A percentile compares a stretch with the other conserved stretches of the same genome.
phyloP scores from a whole-genome alignment of 2,329 filamentous ascomycete species.

The Arthroderma sp. region DNA sequence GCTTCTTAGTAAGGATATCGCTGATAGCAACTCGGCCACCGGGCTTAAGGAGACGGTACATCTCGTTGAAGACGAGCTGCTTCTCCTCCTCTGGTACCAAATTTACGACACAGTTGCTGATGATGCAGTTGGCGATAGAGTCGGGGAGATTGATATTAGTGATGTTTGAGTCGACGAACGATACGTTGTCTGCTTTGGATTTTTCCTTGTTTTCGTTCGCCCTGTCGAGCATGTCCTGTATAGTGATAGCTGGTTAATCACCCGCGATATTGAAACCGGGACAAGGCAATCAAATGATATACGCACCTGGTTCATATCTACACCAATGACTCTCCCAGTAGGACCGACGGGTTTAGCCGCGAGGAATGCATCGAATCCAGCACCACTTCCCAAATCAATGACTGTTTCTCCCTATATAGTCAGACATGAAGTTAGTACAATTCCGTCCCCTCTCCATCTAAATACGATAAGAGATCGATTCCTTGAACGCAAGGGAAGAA shows the following conservation, averaged over 20 bases:
- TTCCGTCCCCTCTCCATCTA: background rate
- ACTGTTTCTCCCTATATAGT: constrained; percentile 40
- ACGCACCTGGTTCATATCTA: constrained; percentile 47
- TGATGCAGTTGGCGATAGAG: constrained; percentile 40
- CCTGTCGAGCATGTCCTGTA: constrained; percentile 42
- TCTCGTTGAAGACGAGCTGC: constrained; percentile 42
- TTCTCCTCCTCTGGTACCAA: constrained; percentile 43
- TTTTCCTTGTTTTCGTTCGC: constrained; percentile 35
- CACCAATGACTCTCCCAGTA: constrained; percentile 39
- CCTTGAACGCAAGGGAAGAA: background rate
- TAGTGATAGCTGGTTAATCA: background rate
- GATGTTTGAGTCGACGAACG: constrained; percentile 41
- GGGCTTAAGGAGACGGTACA: constrained; percentile 43
- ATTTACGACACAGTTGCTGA: constrained; percentile 52
- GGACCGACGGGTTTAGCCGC: constrained; percentile 38
- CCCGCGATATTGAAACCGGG: background rate
- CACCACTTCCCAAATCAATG: constrained; percentile 45
- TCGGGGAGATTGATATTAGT: constrained; percentile 35
- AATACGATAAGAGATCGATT: background rate
- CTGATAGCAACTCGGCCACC: constrained; percentile 46
- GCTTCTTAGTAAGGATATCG: constrained; percentile 44
- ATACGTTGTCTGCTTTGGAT: constrained; percentile 30
- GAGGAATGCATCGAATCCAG: constrained; percentile 46
- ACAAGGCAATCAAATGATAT: no score
- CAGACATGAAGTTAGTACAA: background rate